Conservation (phyloP, 208 protist genomes). For the Balamuthia mandrillaris region DNA sequence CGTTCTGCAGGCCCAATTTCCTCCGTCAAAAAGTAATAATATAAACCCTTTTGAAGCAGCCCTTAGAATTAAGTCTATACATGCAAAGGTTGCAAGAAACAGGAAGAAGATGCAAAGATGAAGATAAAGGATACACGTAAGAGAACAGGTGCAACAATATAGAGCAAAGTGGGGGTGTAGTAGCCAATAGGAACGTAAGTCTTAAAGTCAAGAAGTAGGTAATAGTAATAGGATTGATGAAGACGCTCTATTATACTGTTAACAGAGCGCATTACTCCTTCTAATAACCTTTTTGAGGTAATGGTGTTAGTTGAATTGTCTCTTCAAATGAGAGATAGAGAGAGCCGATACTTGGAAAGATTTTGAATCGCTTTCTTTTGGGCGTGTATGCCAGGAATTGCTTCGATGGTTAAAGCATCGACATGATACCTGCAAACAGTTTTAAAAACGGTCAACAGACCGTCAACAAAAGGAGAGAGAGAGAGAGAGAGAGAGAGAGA, state of each 20-base stretch:
- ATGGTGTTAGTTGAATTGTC: neutral
- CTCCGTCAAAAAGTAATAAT: too few relatives aligned
- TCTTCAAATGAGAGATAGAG: neutral
- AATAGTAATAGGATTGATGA: constrained; percentile 65
- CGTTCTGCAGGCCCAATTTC: too few relatives aligned
- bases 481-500: neutral
- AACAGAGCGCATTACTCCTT: constrained; percentile 47
- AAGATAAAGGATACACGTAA: too few relatives aligned
- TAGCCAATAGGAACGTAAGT: constrained; percentile 59
- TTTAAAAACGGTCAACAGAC: neutral
- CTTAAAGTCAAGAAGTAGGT: constrained; percentile 45
- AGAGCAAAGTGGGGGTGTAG: constrained; percentile 42
- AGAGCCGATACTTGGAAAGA: neutral
- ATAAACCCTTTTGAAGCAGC: too few relatives aligned
- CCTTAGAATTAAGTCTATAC: too few relatives aligned
- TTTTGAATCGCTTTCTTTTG: neutral
- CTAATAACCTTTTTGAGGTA: neutral
- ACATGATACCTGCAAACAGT: too few relatives aligned
- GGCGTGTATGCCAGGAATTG: too few relatives aligned
- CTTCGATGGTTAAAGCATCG: too few relatives aligned
- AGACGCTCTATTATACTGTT: constrained; percentile 58
- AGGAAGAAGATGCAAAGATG: too few relatives aligned
- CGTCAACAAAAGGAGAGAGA: neutral
- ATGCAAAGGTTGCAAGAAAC: too few relatives aligned
- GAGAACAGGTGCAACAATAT: neutral